phyloP scores from a whole-genome alignment of 768 basidiomycete species.

The Trichaptum fuscoviolaceum region DNA sequence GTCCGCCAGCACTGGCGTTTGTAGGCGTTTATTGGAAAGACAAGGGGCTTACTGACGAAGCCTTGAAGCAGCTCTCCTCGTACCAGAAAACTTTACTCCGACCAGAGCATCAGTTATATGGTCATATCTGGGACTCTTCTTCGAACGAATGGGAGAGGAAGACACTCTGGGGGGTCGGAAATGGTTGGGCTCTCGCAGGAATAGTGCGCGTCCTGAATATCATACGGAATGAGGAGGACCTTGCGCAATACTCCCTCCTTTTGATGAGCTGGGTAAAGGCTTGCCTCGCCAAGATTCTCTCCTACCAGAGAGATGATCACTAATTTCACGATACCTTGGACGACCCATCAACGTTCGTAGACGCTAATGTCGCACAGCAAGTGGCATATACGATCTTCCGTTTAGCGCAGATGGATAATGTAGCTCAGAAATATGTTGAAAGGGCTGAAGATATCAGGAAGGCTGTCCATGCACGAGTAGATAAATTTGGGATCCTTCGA shows the following conservation, averaged over 20 bases:
- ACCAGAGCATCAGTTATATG: conserved; percentile 9
- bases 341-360: conserved; percentile 17
- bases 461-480: conserved; percentile 16
- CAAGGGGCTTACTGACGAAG: conserved; percentile 3
- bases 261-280: conserved; percentile 14
- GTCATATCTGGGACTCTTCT: background rate
- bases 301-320: conserved; percentile 10
- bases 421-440: conserved; percentile 10
- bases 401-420: conserved; percentile 7
- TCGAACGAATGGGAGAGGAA: background rate
- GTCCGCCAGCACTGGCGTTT: conserved; percentile 5
- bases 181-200: conserved; percentile 22
- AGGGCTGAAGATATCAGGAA: conserved; percentile 12
- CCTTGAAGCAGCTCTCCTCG: conserved; percentile 15
- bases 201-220: conserved; percentile 16
- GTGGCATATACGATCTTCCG: conserved; percentile 17
- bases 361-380: conserved; percentile 21
- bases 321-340: conserved; percentile 22
- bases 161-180: conserved; percentile 15
- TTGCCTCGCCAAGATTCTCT: conserved; percentile 11
- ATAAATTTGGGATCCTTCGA: conserved; percentile 19
- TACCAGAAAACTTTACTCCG: conserved; percentile 15
- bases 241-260: background rate
- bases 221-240: background rate
- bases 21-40: conserved; percentile 7